Base-by-base conservation (phyloP, 2,329 filamentous ascomycete genomes). In the Daldinia eschscholtzii region DNA sequence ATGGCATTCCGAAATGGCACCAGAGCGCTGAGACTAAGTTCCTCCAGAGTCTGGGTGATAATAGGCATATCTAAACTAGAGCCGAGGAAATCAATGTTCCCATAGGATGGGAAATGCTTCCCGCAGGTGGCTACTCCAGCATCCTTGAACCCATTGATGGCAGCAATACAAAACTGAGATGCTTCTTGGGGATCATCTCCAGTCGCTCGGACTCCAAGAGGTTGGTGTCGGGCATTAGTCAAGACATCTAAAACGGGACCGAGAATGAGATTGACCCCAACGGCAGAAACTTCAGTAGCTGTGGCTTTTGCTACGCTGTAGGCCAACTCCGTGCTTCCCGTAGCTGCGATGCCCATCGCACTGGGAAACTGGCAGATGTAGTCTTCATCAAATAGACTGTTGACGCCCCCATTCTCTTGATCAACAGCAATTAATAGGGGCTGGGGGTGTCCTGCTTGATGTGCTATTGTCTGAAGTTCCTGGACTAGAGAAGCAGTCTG, bases 401-500 rank as follows among this genome's bases (percentile, higher is more conserved):
- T 98, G 79, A 98, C 95, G 2, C 95, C 94, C 71, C 96, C 96
- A 88, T 99, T 98, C 80, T 99, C 96, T 79, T 99, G 96, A 78
- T 98, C 96, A 41, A 98, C 84, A 42, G 92, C 94, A 74, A 99
- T 98, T 61, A 97, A 85, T 18, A 99, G 83, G 1, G 96, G 96
- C 2, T 95, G 91, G 2, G 92, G 91, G 80, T 98, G 95, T 20
- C 95, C 95, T 67, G 95, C 92, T 80, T 97, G 88, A 77, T 93
- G 92, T 41, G 96, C 96, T 77, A 97, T 95, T 57, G 91, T 94
- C 81, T 99, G 96, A 50, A 99, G 85, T 77, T 98, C 94, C 77
- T 96, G 92, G 33, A 97, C 93, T 46, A 98, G 86, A 76, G 87
- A 88, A 48, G 95, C 94, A 35, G 95, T 94, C 77, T 98, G 92